Evolutionary conservation across 768 basidiomycete species (phyloP).

Genomic region (Kwoniella sp.): DNA sequence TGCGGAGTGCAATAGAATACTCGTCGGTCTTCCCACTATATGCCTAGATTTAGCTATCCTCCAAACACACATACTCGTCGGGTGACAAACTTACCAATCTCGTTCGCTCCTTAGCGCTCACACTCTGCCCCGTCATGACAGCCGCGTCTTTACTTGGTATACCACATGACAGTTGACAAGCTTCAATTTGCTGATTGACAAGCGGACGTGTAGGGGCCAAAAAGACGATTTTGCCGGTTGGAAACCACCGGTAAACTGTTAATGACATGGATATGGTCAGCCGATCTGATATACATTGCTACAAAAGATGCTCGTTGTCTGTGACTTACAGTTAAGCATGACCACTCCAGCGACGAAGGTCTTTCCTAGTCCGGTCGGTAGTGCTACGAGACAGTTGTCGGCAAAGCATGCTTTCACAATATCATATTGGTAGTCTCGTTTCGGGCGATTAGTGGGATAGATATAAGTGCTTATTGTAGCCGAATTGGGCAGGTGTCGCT

Average conservation of each 20-base stretch:
- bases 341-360: conserved; percentile 96
- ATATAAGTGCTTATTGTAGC: conserved; percentile 70
- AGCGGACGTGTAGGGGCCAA: conserved; percentile 95
- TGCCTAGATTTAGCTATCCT: conserved; percentile 9
- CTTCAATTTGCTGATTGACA: conserved; percentile 90
- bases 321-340: conserved; percentile 84
- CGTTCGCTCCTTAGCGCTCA: conserved; percentile 31
- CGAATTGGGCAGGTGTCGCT: conserved; percentile 42
- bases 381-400: conserved; percentile 88
- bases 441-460: conserved; percentile 82
- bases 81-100: conserved; percentile 27
- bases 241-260: conserved; percentile 56
- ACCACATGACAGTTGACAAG: conserved; percentile 89
- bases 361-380: conserved; percentile 96
- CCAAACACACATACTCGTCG: no score
- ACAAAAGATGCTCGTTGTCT: no score
- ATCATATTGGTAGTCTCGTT: conserved; percentile 92
- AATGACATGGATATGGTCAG: no score
- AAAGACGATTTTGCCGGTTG: conserved; percentile 69
- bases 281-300: no score
- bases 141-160: conserved; percentile 83
- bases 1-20: conserved; percentile 97
- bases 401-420: conserved; percentile 82
- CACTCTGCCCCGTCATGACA: conserved; percentile 76
- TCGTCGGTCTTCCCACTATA: conserved; percentile 57